These are phyloP conservation scores for Pythium scleroteichum DNA, from an alignment of 352 stramenopile genomes.

Conservation along the genomic window DNA sequence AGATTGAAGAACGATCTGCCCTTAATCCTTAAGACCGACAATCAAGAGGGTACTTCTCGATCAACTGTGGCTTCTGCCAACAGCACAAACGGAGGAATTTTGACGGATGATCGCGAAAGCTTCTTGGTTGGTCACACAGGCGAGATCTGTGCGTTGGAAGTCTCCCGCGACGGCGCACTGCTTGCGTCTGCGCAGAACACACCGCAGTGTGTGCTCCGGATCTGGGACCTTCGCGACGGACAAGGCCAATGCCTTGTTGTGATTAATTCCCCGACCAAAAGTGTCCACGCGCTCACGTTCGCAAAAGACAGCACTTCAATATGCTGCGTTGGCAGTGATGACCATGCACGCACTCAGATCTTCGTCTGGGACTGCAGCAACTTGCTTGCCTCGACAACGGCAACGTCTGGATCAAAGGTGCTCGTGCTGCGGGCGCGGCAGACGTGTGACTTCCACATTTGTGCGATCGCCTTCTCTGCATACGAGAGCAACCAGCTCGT, in stretches of 20 bases:
- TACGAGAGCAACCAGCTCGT: slow-evolving; percentile 84
- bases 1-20: background rate
- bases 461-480: slow-evolving; percentile 74
- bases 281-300: slow-evolving; percentile 54
- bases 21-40: background rate
- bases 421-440: slow-evolving; percentile 71
- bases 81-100: background rate
- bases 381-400: slow-evolving; percentile 3
- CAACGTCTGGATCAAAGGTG: slow-evolving; percentile 7
- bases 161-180: slow-evolving; percentile 42
- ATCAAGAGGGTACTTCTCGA: background rate
- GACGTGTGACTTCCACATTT: slow-evolving; percentile 85
- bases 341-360: slow-evolving; percentile 68
- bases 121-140: slow-evolving; percentile 31
- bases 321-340: slow-evolving; percentile 63
- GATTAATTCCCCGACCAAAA: slow-evolving; percentile 48
- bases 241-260: slow-evolving; percentile 44
- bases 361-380: slow-evolving; percentile 70
- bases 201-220: slow-evolving; percentile 35
- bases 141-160: slow-evolving; percentile 32
- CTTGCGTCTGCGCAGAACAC: slow-evolving; percentile 48
- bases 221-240: slow-evolving; percentile 51
- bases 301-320: slow-evolving; percentile 33
- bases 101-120: slow-evolving; percentile 24
- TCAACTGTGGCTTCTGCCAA: background rate